Evolutionary conservation across 176 grass and related monocot species (phyloP).

Genomic region (Musa acuminata): DNA sequence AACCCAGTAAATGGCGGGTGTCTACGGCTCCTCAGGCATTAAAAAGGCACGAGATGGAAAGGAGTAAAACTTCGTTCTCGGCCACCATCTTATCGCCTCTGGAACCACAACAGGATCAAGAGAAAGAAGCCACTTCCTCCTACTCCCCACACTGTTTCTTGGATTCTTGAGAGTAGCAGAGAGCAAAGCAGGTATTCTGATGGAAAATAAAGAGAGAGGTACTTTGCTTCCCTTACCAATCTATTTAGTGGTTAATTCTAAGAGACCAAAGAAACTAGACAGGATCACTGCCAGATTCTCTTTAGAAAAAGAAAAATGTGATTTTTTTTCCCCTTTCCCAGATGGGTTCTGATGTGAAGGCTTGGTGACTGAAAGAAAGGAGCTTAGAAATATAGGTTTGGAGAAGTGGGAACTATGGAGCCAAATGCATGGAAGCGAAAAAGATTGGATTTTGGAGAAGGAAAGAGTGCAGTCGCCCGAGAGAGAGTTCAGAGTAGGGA

Average conservation of each 20-base stretch:
- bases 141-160: constrained; percentile 26
- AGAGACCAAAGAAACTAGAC: constrained; percentile 10
- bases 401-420: not conserved
- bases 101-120: constrained; percentile 23
- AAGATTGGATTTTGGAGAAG: constrained; percentile 28
- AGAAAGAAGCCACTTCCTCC: constrained; percentile 36
- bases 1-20: constrained; percentile 22
- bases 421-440: constrained; percentile 34
- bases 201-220: constrained; percentile 34
- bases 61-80: too few relatives aligned
- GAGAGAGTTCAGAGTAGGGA: not conserved
- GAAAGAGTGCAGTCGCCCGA: not conserved
- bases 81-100: not conserved
- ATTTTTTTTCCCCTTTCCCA: constrained; percentile 3
- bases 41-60: not conserved
- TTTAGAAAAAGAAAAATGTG: constrained; percentile 15
- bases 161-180: constrained; percentile 1
- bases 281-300: constrained; percentile 23
- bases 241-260: constrained; percentile 2
- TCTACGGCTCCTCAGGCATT: constrained; percentile 30
- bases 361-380: not conserved
- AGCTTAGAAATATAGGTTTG: constrained; percentile 12
- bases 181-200: constrained; percentile 50
- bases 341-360: constrained; percentile 11
- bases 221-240: constrained; percentile 7